Evolutionary conservation across 345 rosid genomes (phyloP).

Genomic region (Populus euphratica): DNA sequence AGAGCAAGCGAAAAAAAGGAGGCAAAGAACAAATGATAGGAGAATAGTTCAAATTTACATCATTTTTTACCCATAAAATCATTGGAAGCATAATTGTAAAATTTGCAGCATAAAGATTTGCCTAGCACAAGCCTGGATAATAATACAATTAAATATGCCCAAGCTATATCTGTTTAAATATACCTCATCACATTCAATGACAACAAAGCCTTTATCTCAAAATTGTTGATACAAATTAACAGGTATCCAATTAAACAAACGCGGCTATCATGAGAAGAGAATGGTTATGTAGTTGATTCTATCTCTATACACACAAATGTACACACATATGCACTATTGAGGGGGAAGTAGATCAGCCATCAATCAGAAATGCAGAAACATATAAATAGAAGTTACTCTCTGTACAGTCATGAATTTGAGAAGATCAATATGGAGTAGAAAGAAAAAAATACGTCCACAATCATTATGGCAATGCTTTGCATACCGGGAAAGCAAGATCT

Average conservation of each 20-base stretch:
- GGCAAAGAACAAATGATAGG: background rate
- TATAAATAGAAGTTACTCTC: no score
- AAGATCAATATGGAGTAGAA: background rate
- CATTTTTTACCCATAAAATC: background rate
- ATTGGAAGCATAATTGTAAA: background rate
- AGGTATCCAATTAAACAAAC: background rate
- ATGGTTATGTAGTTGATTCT: background rate
- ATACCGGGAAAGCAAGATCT: conserved; percentile 92
- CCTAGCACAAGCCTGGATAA: background rate
- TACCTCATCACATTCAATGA: background rate
- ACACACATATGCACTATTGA: no score
- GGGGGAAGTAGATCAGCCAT: background rate
- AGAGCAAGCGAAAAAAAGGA: background rate
- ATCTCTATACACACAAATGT: background rate
- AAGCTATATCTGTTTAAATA: background rate
- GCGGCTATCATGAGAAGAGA: background rate
- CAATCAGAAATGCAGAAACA: background rate
- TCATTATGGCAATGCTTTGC: conserved; percentile 2
- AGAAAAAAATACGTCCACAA: background rate
- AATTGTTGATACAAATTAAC: background rate
- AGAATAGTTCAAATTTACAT: background rate
- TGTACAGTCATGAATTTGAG: background rate
- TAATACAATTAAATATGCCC: background rate
- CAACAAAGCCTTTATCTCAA: background rate
- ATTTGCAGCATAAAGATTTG: background rate